Evolutionary conservation across 768 basidiomycete species (phyloP).

Genomic region (Sporobolomyces pararoseus): DNA sequence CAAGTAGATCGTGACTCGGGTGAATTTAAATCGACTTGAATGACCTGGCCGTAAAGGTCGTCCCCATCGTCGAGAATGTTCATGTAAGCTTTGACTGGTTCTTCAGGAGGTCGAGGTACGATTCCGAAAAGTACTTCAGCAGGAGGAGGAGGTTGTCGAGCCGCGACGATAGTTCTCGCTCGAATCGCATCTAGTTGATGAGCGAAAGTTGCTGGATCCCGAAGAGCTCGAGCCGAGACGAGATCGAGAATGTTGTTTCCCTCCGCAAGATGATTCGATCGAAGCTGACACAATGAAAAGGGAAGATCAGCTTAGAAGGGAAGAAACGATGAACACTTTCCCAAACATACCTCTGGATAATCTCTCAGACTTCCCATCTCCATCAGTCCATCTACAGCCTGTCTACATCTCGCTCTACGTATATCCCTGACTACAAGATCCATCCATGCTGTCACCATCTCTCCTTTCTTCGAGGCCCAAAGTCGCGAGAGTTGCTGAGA

Average conservation of each 20-base stretch:
- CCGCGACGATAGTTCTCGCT: not conserved
- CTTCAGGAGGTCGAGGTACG: not conserved
- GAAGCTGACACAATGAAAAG: not conserved
- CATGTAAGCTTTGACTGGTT: not conserved
- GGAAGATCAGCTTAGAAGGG: not conserved
- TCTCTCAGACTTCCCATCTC: not conserved
- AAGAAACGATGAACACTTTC: too few species aligned
- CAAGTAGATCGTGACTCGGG: not conserved
- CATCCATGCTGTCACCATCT: not conserved
- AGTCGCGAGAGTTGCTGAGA: not conserved
- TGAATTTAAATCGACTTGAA: not conserved
- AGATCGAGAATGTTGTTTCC: not conserved
- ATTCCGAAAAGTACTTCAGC: not conserved
- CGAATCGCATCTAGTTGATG: not conserved
- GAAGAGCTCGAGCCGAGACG: slow-evolving; percentile 1
- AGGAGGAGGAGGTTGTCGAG: not conserved
- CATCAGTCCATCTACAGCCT: not conserved
- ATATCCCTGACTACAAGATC: not conserved
- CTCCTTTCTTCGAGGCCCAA: not conserved
- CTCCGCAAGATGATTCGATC: not conserved
- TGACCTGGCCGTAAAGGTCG: not conserved
- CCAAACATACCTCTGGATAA: not conserved
- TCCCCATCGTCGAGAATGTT: not conserved
- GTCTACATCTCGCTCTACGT: not conserved
- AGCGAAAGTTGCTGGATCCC: not conserved